Percentiles rank a stretch among this genome's conserved stretches.
Conservation (phyloP, 352 stramenopile species). For the Thalassiosira hispida region DNA sequence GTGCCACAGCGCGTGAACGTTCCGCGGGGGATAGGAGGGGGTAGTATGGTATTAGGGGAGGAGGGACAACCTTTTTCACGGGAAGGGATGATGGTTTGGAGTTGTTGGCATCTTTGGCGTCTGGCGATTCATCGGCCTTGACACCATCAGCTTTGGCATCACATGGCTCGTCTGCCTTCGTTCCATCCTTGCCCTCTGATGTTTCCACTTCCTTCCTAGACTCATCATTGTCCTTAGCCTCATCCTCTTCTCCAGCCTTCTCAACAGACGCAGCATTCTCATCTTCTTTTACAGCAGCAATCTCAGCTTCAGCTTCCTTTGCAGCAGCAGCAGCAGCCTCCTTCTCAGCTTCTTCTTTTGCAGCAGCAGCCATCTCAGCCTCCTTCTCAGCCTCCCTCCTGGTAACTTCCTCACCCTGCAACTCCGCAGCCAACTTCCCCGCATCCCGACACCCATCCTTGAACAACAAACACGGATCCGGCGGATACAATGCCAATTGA, state of each 20-base stretch:
- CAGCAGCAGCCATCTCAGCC: conserved; percentile 2
- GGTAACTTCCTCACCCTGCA: conserved; percentile 13
- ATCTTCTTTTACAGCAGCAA: background rate
- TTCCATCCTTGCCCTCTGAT: background rate
- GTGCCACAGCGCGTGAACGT: conserved; percentile 50
- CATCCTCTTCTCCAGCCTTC: conserved; percentile 1
- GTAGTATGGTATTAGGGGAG: conserved; percentile 44
- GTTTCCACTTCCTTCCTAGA: background rate
- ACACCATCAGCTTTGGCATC: no score
- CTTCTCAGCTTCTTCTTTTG: background rate
- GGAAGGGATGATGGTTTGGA: background rate
- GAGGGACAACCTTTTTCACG: conserved; percentile 4
- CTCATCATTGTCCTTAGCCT: background rate
- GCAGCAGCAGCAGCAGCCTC: background rate
- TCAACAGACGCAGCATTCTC: background rate
- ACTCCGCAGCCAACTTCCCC: conserved; percentile 34
- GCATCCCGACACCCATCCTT: conserved; percentile 43
- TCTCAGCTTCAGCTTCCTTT: no score
- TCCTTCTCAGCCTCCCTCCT: no score
- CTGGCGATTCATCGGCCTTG: background rate
- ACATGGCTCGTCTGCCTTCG: no score
- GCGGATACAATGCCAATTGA: conserved; percentile 42
- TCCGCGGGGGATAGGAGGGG: conserved; percentile 39
- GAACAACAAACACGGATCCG: conserved; percentile 56
- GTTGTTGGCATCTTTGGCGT: background rate